Evolutionary conservation across 768 basidiomycete genomes (phyloP).

Genomic region (Boletus bicolor): DNA sequence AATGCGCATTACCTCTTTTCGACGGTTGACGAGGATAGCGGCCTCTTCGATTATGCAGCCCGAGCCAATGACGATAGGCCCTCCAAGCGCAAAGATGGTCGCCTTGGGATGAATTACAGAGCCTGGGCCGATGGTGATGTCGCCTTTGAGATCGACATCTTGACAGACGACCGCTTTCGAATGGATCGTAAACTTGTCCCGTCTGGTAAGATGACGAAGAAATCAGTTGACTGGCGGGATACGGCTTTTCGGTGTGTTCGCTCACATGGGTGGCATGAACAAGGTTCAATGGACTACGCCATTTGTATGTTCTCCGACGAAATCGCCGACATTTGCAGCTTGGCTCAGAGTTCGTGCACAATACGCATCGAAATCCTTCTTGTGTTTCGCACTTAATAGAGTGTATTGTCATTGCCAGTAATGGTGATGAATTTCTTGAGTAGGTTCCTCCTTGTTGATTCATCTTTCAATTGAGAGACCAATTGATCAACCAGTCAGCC

Average conservation of each 20-base stretch:
- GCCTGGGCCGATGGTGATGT: constrained; percentile 90
- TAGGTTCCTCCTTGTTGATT: too few species aligned
- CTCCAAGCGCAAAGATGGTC: constrained; percentile 86
- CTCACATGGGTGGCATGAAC: constrained; percentile 33
- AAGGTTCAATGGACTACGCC: neutral
- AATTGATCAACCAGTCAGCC: too few species aligned
- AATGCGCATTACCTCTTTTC: constrained; percentile 85
- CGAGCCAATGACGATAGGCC: constrained; percentile 85
- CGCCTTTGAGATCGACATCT: constrained; percentile 92
- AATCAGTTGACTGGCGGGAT: neutral
- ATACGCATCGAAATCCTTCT: neutral
- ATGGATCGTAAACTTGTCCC: constrained; percentile 87
- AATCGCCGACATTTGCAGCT: neutral
- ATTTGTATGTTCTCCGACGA: neutral
- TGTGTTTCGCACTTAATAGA: neutral
- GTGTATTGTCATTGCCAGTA: neutral
- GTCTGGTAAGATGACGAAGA: constrained; percentile 47
- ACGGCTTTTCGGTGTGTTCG: neutral
- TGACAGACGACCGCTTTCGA: constrained; percentile 89
- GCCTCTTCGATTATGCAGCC: constrained; percentile 92
- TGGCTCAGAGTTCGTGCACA: neutral
- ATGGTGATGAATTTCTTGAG: neutral
- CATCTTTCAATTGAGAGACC: too few species aligned
- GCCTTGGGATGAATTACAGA: constrained; percentile 93
- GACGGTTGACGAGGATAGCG: constrained; percentile 88